A percentile compares a stretch with the other conserved stretches of the same genome.
Evolutionary conservation across 2,329 filamentous ascomycete genomes (phyloP).

Genomic region (Atkinsonella texensis): DNA sequence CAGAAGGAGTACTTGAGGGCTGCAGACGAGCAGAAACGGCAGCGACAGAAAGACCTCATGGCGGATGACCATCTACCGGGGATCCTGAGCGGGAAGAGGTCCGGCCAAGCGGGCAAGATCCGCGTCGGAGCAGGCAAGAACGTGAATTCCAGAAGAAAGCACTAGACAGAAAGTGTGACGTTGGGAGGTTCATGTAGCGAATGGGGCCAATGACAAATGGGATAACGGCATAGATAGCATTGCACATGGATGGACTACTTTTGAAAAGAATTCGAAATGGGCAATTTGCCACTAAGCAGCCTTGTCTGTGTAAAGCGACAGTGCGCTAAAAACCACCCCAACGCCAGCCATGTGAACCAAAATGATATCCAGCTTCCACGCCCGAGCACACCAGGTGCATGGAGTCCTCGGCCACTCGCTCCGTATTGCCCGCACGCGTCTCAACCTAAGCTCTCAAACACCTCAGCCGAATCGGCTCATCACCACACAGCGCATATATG

Average conservation of each 20-base stretch:
- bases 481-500: too few relatives aligned
- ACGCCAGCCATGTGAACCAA: neutral
- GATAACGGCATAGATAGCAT: neutral
- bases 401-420: too few relatives aligned
- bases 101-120: constrained; percentile 50
- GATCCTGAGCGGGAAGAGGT: constrained; percentile 71
- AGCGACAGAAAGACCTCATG: constrained; percentile 73
- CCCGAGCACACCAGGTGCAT: neutral
- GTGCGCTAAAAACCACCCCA: neutral
- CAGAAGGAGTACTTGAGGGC: constrained; percentile 81
- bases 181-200: neutral
- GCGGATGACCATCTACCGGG: constrained; percentile 85
- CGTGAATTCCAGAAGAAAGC: constrained; percentile 66
- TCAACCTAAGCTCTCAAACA: too few relatives aligned
- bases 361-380: neutral
- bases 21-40: constrained; percentile 49
- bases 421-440: too few relatives aligned
- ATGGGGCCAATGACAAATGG: neutral
- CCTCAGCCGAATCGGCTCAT: too few relatives aligned
- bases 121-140: constrained; percentile 77
- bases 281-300: too few relatives aligned
- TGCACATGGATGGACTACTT: neutral
- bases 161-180: constrained; percentile 13
- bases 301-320: too few relatives aligned
- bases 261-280: too few relatives aligned